These are phyloP conservation scores for Canariomyces notabilis DNA, from an alignment of 2,329 filamentous ascomycete genomes.

Conservation along the genomic window DNA sequence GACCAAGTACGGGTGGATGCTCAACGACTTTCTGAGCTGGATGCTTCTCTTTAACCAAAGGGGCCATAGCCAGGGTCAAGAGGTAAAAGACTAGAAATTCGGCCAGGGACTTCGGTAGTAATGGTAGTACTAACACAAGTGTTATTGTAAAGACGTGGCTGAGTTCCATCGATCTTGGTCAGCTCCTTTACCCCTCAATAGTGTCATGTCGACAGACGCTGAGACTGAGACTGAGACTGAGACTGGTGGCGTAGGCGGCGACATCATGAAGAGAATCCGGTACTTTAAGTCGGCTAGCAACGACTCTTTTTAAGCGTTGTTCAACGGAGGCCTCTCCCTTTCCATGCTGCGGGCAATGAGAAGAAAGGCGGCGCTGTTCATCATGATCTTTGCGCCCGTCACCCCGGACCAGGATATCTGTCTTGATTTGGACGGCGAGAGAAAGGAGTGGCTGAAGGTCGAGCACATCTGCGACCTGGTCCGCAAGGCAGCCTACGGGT, in stretches of 20 bases:
- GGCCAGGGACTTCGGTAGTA: not conserved
- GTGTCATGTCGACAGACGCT: not conserved
- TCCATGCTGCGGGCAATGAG: slow-evolving; percentile 4
- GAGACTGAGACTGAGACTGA: not conserved
- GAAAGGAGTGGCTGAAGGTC: slow-evolving; percentile 8
- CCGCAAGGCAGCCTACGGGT: slow-evolving; percentile 9
- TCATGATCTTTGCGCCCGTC: slow-evolving; percentile 20
- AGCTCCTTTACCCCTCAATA: slow-evolving; percentile 2
- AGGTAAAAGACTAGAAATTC: slow-evolving; percentile 9
- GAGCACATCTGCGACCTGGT: slow-evolving; percentile 14
- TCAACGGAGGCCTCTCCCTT: too few relatives aligned
- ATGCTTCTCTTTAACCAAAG: slow-evolving; percentile 18
- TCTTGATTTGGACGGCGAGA: slow-evolving; percentile 12
- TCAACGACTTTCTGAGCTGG: slow-evolving; percentile 20
- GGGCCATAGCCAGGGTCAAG: slow-evolving; percentile 1
- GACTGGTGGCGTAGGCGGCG: not conserved
- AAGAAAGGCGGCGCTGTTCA: slow-evolving; percentile 9
- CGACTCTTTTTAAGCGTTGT: too few relatives aligned
- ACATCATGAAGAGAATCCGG: slow-evolving; percentile 8
- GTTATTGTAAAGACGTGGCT: slow-evolving; percentile 16
- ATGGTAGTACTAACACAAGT: not conserved
- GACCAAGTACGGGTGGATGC: slow-evolving; percentile 21
- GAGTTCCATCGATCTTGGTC: slow-evolving; percentile 12
- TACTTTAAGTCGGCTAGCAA: too few relatives aligned
- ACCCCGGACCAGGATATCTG: slow-evolving; percentile 22